Base-by-base conservation (phyloP, 2,329 filamentous ascomycete species). In the Pyrenochaeta sp. region DNA sequence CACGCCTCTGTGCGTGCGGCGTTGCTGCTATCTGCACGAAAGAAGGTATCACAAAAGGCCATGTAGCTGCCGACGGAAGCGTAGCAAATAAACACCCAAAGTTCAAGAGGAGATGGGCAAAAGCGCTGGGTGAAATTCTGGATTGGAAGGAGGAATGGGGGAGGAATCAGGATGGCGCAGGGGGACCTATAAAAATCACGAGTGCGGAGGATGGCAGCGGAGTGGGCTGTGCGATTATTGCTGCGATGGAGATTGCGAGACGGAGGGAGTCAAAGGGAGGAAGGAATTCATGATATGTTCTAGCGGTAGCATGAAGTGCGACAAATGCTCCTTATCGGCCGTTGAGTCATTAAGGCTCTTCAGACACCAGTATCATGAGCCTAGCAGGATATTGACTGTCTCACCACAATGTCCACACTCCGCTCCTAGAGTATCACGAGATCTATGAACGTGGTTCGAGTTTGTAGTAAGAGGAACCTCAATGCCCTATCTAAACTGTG, bases 81-180 rank as follows among this genome's bases (percentile, higher is more conserved):
- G 77, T 80, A 15, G 77, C 75, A 22, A 79, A 77, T 49, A 80
- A 80, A 53, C 76, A 79, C 65, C 77, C 77, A 0, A 74, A 77
- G 36, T 80, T 80, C 64, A 78, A 78, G 66, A 63, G 58, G 50
- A 59, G 78, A 54, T 80, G 78, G 78, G 76, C 74, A n/a, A 65
- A 65, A 50, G 78, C 78, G 12, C 48, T 80, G 45, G 75, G 72
- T 0, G 78, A 80, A 65, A 73, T 79, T 7, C 50, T 79, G 32
- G 76, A 70, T 9, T 79, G 75, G 77, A 63, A 67, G 5, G 56
- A 64, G 24, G 53, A 48, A 52, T 53, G 55, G 64, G 59, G 63
- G 36, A 42, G 60, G 1, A 50, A 40, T 19, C 68, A 72, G 40
- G 75, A 74, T 50, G 42, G 42, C 24, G 42, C 42, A 5, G 25